Evolutionary conservation across 2,329 filamentous ascomycete species (phyloP).

Genomic region (Podosphaera fusca): DNA sequence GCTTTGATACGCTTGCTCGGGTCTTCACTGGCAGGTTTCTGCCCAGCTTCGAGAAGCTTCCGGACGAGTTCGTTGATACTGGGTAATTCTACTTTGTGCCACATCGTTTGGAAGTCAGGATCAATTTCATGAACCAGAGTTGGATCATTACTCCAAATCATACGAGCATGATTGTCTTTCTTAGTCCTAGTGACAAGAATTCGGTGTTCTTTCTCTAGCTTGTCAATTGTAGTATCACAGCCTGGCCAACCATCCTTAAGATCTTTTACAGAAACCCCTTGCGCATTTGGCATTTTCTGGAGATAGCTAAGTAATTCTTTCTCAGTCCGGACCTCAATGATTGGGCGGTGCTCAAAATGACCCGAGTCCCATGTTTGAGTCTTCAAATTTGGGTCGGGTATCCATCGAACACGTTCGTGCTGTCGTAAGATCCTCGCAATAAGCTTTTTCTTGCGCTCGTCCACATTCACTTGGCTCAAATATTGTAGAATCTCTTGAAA

Average conservation of each 20-base stretch:
- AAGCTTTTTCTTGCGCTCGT: slow-evolving; percentile 36
- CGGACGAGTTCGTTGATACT: slow-evolving; percentile 18
- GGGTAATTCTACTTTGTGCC: slow-evolving; percentile 61
- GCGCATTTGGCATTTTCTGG: slow-evolving; percentile 58
- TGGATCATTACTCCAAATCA: slow-evolving; percentile 76
- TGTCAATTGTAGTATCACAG: slow-evolving; percentile 55
- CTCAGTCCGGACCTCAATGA: slow-evolving; percentile 59
- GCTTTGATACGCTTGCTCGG: slow-evolving; percentile 17
- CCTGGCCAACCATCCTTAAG: slow-evolving; percentile 90
- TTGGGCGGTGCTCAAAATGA: slow-evolving; percentile 63
- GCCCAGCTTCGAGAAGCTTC: slow-evolving; percentile 18
- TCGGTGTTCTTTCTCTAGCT: slow-evolving; percentile 55
- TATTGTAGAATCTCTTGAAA: slow-evolving; percentile 63
- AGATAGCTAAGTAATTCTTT: slow-evolving; percentile 60
- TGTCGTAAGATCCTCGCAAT: slow-evolving; percentile 46
- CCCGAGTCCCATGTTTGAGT: slow-evolving; percentile 44
- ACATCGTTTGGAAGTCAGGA: slow-evolving; percentile 60
- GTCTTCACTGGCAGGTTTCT: slow-evolving; percentile 19
- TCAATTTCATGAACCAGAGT: slow-evolving; percentile 56
- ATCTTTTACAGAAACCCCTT: slow-evolving; percentile 65
- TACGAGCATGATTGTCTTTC: slow-evolving; percentile 70
- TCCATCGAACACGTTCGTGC: slow-evolving; percentile 35
- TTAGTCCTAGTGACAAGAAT: slow-evolving; percentile 74
- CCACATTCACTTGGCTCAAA: slow-evolving; percentile 43
- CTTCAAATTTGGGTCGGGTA: slow-evolving; percentile 33